Evolutionary conservation across 768 basidiomycete genomes (phyloP).

Genomic region (Boletus sp.): DNA sequence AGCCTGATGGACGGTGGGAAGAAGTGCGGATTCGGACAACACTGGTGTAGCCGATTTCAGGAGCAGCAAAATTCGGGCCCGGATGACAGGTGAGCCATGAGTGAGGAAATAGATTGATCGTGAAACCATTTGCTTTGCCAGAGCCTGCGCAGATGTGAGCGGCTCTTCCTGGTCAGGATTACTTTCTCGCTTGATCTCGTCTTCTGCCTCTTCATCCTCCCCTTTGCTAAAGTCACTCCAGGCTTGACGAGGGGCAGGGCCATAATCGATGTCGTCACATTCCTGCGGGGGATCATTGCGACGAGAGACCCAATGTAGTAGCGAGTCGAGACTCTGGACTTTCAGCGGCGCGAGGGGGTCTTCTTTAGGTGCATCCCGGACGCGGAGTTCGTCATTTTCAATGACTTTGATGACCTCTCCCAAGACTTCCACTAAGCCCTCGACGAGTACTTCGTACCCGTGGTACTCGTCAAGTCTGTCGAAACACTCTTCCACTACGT

Average conservation of each 20-base stretch:
- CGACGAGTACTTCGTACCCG: conserved; percentile 83
- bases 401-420: conserved; percentile 81
- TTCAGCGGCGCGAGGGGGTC: conserved; percentile 22
- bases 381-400: conserved; percentile 46
- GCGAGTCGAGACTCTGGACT: conserved; percentile 40
- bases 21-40: conserved; percentile 64
- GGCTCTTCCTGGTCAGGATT: conserved; percentile 41
- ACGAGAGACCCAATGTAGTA: conserved; percentile 65
- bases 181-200: conserved; percentile 12
- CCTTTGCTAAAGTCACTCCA: conserved; percentile 45
- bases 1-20: conserved; percentile 81
- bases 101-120: conserved; percentile 90
- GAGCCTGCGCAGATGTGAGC: conserved; percentile 65
- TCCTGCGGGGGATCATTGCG: conserved; percentile 37
- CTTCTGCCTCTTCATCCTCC: conserved; percentile 23
- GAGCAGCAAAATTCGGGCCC: conserved; percentile 76
- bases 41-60: conserved; percentile 73
- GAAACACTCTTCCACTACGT: conserved; percentile 96
- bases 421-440: conserved; percentile 84
- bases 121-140: conserved; percentile 82
- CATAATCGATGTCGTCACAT: conserved; percentile 48
- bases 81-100: conserved; percentile 82
- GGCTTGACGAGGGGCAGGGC: conserved; percentile 53
- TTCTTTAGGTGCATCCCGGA: conserved; percentile 17
- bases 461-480: conserved; percentile 95